These are phyloP conservation scores for Paspalum vaginatum DNA, from an alignment of 176 grass and related monocot species.

Conservation along the genomic window DNA sequence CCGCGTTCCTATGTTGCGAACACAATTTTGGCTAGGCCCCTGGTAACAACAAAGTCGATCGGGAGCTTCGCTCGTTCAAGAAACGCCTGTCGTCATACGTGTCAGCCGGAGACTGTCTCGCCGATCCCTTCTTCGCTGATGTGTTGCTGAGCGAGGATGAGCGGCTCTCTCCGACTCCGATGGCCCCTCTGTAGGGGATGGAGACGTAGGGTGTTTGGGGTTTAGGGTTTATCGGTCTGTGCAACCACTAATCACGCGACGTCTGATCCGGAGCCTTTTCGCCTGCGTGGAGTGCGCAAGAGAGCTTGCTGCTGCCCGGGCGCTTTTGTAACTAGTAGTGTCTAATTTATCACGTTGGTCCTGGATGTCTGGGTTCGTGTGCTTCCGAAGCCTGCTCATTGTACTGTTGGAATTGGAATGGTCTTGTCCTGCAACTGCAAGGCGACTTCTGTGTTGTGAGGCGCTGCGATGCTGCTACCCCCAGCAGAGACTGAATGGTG, in stretches of 20 bases:
- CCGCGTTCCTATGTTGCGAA: slow-evolving; percentile 9
- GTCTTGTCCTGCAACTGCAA: too few species aligned
- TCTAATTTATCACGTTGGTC: slow-evolving; percentile 9
- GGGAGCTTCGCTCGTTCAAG: slow-evolving; percentile 81
- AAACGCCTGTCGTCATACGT: slow-evolving; percentile 60
- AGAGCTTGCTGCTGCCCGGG: slow-evolving; percentile 9
- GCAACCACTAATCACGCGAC: background rate
- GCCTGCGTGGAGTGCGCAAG: slow-evolving; percentile 18
- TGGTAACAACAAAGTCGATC: slow-evolving; percentile 59
- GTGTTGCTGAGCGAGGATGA: slow-evolving; percentile 33
- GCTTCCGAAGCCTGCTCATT: too few species aligned
- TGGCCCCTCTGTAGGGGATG: slow-evolving; percentile 4
- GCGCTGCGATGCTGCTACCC: too few species aligned
- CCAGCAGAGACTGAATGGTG: too few species aligned
- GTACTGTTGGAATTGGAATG: too few species aligned
- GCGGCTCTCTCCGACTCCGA: background rate
- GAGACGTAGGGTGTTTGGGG: background rate
- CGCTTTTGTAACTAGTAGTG: slow-evolving; percentile 3
- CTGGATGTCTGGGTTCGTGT: background rate
- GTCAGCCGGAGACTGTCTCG: slow-evolving; percentile 65
- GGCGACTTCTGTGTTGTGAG: too few species aligned
- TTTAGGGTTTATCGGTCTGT: background rate
- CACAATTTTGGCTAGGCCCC: slow-evolving; percentile 42
- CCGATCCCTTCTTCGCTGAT: slow-evolving; percentile 68
- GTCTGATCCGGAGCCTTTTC: background rate